A percentile compares a stretch with the other conserved stretches of the same genome.
Conservation (phyloP, 1,284 basidiomycete species). For the Malassezia psittaci region DNA sequence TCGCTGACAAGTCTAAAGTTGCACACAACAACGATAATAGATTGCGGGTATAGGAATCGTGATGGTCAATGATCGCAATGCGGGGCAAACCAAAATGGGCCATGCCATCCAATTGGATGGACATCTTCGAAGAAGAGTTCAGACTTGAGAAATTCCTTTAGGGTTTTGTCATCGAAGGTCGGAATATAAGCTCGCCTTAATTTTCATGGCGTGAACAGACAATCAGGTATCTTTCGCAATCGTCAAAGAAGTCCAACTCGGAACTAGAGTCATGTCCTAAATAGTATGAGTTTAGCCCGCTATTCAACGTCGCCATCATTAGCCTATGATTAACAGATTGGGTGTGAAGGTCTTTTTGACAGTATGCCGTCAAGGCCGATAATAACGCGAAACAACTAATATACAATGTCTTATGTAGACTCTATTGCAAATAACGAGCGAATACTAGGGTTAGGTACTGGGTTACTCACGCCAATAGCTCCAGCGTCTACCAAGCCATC, state of each 20-base stretch:
- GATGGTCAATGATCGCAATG: constrained; percentile 41
- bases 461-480: constrained; percentile 58
- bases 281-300: too few relatives aligned
- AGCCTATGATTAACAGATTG: too few relatives aligned
- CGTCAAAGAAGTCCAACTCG: too few relatives aligned
- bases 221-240: too few relatives aligned
- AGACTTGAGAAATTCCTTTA: not conserved
- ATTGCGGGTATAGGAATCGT: constrained; percentile 46
- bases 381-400: not conserved
- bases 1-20: not conserved
- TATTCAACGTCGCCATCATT: too few relatives aligned
- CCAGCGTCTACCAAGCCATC: constrained; percentile 73
- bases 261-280: too few relatives aligned
- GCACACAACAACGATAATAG: constrained; percentile 31
- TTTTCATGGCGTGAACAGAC: too few relatives aligned
- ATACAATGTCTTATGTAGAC: not conserved
- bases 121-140: not conserved
- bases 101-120: not conserved
- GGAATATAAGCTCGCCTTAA: not conserved
- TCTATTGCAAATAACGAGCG: constrained; percentile 1
- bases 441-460: constrained; percentile 7
- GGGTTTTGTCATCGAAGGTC: constrained; percentile 2
- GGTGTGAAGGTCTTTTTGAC: too few relatives aligned
- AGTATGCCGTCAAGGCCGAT: not conserved
- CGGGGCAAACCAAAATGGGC: constrained; percentile 22